These are phyloP conservation scores for Corylus avellana DNA, from an alignment of 306 rosid species.

Conservation along the genomic window DNA sequence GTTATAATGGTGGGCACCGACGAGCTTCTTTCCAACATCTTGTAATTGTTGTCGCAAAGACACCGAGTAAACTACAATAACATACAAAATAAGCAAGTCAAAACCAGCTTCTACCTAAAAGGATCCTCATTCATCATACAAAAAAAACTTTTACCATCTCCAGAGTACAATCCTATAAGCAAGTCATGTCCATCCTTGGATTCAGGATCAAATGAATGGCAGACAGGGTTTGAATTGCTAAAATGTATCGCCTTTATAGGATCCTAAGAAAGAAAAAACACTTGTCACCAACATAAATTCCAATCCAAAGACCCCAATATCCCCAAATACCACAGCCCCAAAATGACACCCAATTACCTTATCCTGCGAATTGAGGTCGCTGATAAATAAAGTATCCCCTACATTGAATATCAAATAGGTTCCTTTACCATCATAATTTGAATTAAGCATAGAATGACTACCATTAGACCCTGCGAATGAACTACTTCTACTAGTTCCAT, in stretches of 20 bases:
- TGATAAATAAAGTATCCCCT: slow-evolving; percentile 1
- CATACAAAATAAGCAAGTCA: not conserved
- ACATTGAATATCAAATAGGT: slow-evolving; percentile 7
- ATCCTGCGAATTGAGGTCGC: slow-evolving; percentile 9
- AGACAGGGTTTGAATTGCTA: slow-evolving; percentile 8
- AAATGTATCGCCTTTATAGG: slow-evolving; percentile 2
- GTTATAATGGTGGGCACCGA: slow-evolving; percentile 12
- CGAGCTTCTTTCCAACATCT: slow-evolving; percentile 14
- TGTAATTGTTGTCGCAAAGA: slow-evolving; percentile 12
- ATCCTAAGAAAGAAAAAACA: not conserved
- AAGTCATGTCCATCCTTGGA: slow-evolving; percentile 16
- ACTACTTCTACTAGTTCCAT: slow-evolving; percentile 8
- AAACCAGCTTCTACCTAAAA: not conserved
- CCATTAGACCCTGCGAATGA: not conserved
- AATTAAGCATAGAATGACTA: slow-evolving; percentile 3
- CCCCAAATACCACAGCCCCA: not conserved
- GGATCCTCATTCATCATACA: not conserved
- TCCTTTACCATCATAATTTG: slow-evolving; percentile 10
- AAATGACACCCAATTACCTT: not conserved
- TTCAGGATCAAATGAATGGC: slow-evolving; percentile 14
- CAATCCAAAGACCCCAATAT: not conserved
- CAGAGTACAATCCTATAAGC: slow-evolving; percentile 5
- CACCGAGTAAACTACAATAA: not conserved
- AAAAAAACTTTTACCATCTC: not conserved
- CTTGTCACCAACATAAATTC: not conserved